phyloP scores from a whole-genome alignment of 495 filamentous ascomycete species.

The Penicillium canescens region DNA sequence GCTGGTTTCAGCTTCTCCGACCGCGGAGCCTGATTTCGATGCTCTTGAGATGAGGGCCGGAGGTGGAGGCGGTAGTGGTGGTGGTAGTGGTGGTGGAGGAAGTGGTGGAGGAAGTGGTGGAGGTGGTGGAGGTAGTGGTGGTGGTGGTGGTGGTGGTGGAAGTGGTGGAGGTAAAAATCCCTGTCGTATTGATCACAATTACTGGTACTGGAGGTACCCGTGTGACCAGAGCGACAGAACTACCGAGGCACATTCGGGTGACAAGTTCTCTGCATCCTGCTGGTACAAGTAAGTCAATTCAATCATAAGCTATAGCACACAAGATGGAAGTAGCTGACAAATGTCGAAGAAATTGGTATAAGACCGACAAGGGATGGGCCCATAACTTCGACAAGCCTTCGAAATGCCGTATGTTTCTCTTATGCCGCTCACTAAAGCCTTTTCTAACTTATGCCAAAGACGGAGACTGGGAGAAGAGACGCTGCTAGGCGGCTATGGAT shows the following conservation, averaged over 20 bases:
- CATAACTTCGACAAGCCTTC: not conserved
- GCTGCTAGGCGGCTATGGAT: too few species aligned
- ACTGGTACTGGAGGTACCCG: constrained; percentile 6
- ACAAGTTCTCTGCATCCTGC: not conserved
- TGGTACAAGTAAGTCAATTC: not conserved
- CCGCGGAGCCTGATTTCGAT: not conserved
- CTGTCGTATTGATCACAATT: not conserved
- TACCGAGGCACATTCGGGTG: not conserved
- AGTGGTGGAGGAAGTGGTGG: not conserved
- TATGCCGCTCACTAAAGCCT: too few species aligned
- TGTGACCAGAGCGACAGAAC: constrained; percentile 1
- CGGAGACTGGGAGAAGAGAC: too few species aligned
- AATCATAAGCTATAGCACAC: not conserved
- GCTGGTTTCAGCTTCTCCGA: not conserved
- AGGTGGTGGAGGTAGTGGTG: not conserved
- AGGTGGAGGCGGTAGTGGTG: too few species aligned
- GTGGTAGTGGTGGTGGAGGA: too few species aligned
- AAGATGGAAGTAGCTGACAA: not conserved
- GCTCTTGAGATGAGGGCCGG: not conserved
- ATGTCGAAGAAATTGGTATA: not conserved
- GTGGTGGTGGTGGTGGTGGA: too few species aligned
- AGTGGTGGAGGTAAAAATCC: too few species aligned
- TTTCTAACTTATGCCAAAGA: too few species aligned
- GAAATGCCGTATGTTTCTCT: too few species aligned
- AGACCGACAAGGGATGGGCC: constrained; percentile 1